Evolutionary conservation across 106 monocot species (phyloP), one percentile per base, ranked within the genome.

Genomic region (Dendrobium officinale): DNA sequence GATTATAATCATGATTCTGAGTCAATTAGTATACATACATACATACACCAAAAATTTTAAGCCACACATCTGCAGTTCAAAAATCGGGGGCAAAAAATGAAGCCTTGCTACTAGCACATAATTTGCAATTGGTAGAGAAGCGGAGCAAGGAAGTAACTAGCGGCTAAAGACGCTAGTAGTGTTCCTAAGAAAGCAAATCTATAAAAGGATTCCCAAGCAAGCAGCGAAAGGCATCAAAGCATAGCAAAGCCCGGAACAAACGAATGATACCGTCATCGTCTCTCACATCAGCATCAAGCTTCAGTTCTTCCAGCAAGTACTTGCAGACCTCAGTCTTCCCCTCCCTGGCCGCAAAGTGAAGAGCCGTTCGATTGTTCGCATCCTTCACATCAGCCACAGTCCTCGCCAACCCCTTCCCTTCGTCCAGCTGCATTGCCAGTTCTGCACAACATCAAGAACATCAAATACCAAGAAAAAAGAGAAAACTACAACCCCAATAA

Each of bases 331-430:
- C 92, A 2, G 70, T 85, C 83, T 77, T 90, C 67, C 96, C 96
- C 80, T 97, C 94, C 86, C 92, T 89, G 13, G 96, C 96, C 0
- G 96, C 94, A 45, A 97, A 97, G 78, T 97, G 96, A 11, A 97
- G 92, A 29, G 94, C 96, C 15, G 94, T 94, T 84, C 96, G 87
- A 44, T 94, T 92, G 81, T 97, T 94, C 5, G 96, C 96, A 73
- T 97, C 96, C 86, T 90, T 94, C 37, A 97, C 87, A 31, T 88
- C 96, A 2, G 90, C 88, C 68, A 87, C 90, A 18, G 94, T 89
- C 75, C 44, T 81, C 31, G 87, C 82, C 83, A 90, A 56, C 77
- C 90, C 94, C 76, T 92, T 94, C 79, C 89, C 91, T 58, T 73
- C 89, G 43, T 93, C 92, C 79, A 94, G 72, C 82, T 82, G 86